These are phyloP conservation scores for Sphaerostilbella broomeana DNA, from an alignment of 2,329 filamentous ascomycete species.

Conservation along the genomic window DNA sequence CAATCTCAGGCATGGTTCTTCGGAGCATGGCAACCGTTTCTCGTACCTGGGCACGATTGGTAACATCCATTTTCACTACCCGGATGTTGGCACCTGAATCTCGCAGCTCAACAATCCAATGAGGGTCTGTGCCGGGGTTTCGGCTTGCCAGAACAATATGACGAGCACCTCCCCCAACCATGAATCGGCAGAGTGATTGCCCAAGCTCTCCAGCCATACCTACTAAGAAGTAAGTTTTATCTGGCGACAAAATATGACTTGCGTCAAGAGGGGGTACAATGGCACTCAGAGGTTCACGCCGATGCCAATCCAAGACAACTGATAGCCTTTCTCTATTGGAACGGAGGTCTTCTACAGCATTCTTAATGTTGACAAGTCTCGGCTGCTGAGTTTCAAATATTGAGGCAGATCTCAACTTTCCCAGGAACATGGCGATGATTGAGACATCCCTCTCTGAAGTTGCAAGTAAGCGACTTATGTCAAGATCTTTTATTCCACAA, in stretches of 20 bases:
- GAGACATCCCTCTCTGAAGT: too few relatives aligned
- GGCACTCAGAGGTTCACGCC: not conserved
- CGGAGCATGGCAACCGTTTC: slow-evolving; percentile 1
- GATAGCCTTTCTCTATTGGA: not conserved
- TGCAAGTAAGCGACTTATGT: too few relatives aligned
- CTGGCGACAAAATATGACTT: not conserved
- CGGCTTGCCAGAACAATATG: slow-evolving; percentile 3
- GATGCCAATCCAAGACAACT: not conserved
- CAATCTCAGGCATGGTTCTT: not conserved
- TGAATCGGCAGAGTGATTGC: slow-evolving; percentile 2
- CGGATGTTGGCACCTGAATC: not conserved
- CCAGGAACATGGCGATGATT: too few relatives aligned
- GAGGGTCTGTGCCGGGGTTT: not conserved
- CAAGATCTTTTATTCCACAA: too few relatives aligned
- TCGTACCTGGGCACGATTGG: not conserved
- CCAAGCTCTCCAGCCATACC: slow-evolving; percentile 3
- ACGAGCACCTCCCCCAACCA: not conserved
- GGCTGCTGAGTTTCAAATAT: not conserved
- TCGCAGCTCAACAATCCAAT: not conserved
- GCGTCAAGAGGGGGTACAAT: not conserved
- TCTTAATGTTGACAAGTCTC: not conserved
- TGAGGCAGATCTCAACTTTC: too few relatives aligned
- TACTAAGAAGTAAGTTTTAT: slow-evolving; percentile 3
- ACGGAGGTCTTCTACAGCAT: not conserved
- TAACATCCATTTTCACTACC: slow-evolving; percentile 1